A percentile compares a stretch with the other conserved stretches of the same genome.
Conservation (phyloP, 2,329 filamentous ascomycete genomes). For the Ophiostoma montium region DNA sequence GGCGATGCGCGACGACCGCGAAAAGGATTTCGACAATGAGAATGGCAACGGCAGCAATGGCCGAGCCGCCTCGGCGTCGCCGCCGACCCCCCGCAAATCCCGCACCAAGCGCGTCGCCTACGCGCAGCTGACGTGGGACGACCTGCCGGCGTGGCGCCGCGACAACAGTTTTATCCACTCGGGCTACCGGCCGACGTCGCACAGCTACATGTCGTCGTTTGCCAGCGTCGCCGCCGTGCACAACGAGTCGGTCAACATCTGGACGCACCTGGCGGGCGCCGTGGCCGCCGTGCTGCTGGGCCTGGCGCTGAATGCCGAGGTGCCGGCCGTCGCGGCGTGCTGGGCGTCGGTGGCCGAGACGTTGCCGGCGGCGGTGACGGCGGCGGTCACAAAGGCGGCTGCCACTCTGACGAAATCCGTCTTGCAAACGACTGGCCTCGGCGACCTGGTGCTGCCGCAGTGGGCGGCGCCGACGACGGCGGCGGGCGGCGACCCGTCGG, state of each 20-base stretch:
- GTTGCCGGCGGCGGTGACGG: background rate
- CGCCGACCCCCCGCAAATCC: background rate
- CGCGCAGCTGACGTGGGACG: constrained; percentile 38
- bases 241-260: constrained; percentile 51
- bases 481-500: constrained; percentile 22
- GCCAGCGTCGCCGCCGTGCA: constrained; percentile 38
- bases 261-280: constrained; percentile 52
- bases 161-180: constrained; percentile 42
- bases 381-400: background rate
- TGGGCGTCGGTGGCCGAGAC: background rate
- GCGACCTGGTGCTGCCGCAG: background rate
- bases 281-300: constrained; percentile 39
- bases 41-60: constrained; percentile 13
- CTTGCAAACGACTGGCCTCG: background rate
- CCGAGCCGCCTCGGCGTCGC: background rate
- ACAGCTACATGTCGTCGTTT: constrained; percentile 32
- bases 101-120: constrained; percentile 9
- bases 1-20: background rate
- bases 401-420: background rate
- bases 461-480: background rate
- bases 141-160: constrained; percentile 43
- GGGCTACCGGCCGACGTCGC: constrained; percentile 38
- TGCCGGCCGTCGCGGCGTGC: background rate
- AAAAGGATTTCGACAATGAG: background rate
- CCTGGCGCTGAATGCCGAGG: constrained; percentile 33